phyloP scores from a whole-genome alignment of 345 rosid genomes.

The Dipteronia sinensis region DNA sequence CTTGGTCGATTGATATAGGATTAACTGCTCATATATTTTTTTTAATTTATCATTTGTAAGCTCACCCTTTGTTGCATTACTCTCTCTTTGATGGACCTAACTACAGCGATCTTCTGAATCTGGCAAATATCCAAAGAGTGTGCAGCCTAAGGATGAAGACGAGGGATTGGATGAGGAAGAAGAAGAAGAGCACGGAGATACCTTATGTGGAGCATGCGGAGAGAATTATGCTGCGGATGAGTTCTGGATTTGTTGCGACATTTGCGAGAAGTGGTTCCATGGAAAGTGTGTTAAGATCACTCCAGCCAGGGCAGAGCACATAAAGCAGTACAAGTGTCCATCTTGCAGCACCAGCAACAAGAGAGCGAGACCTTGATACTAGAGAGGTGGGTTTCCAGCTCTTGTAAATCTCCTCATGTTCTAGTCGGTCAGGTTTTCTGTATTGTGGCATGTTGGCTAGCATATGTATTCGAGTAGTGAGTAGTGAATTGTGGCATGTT shows the following conservation, averaged over 20 bases:
- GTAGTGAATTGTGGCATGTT: too few species aligned
- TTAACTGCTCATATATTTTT: background rate
- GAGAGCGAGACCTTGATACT: constrained; percentile 59
- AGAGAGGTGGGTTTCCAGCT: constrained; percentile 14
- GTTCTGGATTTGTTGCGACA: constrained; percentile 86
- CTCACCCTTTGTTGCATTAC: background rate
- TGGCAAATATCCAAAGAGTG: constrained; percentile 38
- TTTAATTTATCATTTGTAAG: background rate
- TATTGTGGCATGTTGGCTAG: constrained; percentile 16
- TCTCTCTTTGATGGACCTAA: constrained; percentile 17
- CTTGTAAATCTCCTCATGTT: constrained; percentile 10
- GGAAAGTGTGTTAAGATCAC: constrained; percentile 87
- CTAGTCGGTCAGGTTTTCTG: constrained; percentile 25
- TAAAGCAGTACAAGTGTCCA: constrained; percentile 85
- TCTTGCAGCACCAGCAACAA: constrained; percentile 68
- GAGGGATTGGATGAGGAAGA: constrained; percentile 51
- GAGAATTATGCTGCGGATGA: constrained; percentile 74
- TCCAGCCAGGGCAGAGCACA: constrained; percentile 84
- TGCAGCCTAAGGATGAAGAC: constrained; percentile 47
- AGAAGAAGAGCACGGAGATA: constrained; percentile 66
- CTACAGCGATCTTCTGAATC: constrained; percentile 60
- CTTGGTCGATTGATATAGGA: constrained; percentile 15
- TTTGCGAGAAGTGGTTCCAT: constrained; percentile 87
- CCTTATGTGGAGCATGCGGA: constrained; percentile 83
- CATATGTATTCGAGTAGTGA: constrained; percentile 6